Evolutionary conservation across 2,329 filamentous ascomycete species (phyloP).

Genomic region (Curvularia eragrostidis): DNA sequence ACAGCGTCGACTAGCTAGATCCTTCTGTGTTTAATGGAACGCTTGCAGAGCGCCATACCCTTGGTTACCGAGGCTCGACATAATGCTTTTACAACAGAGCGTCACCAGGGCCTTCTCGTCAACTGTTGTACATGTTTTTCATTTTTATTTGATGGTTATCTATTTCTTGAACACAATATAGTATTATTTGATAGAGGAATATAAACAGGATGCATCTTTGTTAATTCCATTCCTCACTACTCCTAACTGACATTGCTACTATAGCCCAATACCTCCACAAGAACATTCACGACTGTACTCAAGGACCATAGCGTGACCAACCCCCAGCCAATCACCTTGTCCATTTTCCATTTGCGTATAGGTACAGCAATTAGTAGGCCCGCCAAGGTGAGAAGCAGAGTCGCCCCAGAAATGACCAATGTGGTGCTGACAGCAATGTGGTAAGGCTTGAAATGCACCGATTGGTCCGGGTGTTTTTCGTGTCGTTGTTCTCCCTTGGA

Average conservation of each 20-base stretch:
- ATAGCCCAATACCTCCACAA: slow-evolving; percentile 69
- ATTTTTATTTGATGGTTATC: not conserved
- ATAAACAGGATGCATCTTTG: not conserved
- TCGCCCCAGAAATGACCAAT: slow-evolving; percentile 83
- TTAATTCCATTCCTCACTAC: not conserved
- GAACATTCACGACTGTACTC: slow-evolving; percentile 81
- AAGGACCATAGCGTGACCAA: slow-evolving; percentile 81
- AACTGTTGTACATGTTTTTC: no score
- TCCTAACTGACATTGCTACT: slow-evolving; percentile 38
- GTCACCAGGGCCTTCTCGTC: no score
- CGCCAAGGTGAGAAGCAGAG: slow-evolving; percentile 79
- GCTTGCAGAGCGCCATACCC: no score
- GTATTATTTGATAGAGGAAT: not conserved
- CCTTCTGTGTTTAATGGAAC: no score
- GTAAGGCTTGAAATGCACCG: slow-evolving; percentile 76
- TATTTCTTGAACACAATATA: not conserved
- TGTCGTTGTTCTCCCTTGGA: slow-evolving; percentile 70
- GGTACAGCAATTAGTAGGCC: slow-evolving; percentile 82
- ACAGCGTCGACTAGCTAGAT: no score
- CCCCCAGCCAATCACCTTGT: slow-evolving; percentile 69
- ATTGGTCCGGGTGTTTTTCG: slow-evolving; percentile 69
- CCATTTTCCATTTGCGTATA: slow-evolving; percentile 47
- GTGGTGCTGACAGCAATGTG: slow-evolving; percentile 84
- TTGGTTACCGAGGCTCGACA: no score
- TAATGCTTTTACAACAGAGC: no score